Base-by-base conservation (phyloP, 345 rosid species). In the Chamaenerion angustifolium region DNA sequence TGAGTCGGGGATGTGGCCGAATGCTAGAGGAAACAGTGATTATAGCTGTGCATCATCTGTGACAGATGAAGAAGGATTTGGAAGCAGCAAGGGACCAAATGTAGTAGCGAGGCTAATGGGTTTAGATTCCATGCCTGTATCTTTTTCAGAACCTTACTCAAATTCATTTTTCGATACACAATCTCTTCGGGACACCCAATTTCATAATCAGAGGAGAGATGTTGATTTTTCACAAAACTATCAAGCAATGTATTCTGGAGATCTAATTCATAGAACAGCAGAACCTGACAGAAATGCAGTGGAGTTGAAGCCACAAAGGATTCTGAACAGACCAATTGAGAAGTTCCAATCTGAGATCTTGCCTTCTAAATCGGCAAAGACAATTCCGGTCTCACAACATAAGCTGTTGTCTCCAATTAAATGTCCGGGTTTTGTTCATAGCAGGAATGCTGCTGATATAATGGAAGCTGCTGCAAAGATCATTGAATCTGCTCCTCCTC, bases 21-120 rank as follows among this genome's bases (percentile, higher is more conserved):
- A 69, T 67, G 61, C 66, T 45, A 75, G 75, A 63, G 88, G 76
- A 35, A 60, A 79, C 42, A 67, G 81, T 35, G 88, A 84, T 46
- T 76, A 79, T 10, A 92, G 98, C 55, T 92, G 93, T 68, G 88
- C 96, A 41, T 92, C 96, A 8, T 92, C 98, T 16, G 83, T 87
- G 42, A 80, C 84, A 17, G 94, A 84, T 63, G 99, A 92, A 52
- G 99, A 88, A 46, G 82, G 83, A 16, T 77, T 65, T 55, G 98
- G 82, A 46, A 73, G 75, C 64, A 84, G 56, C 37, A 31, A 31
- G 74, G 80, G 82, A 21, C 95, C 98, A 6, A 80, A 81, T 43
- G 96, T 87, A 40, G 96, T 92, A 42, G 96, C 95, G 10, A 77
- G 96, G 78, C 96, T 92, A 49, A 92, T 92, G 98, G 99, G 98